Evolutionary conservation across 371 early-diverging fungal species (phyloP), one percentile per base, ranked within the genome.

Genomic region (Entomophthora muscae): DNA sequence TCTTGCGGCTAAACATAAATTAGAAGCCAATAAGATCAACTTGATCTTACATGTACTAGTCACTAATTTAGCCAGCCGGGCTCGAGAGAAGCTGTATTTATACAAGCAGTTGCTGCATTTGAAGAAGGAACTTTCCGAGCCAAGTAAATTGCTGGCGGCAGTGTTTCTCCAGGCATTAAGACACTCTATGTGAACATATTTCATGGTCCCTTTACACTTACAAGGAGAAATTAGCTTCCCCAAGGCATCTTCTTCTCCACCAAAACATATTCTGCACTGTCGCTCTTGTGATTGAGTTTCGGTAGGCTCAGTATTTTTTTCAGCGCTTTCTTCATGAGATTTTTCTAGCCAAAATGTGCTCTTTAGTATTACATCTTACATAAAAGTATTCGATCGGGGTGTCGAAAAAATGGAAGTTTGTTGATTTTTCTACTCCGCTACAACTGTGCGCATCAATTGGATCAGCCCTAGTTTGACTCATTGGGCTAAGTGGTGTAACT

Each of bases 141-240:
- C 31, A 33, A 12, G 21, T 3, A 23, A 2, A 30, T 51, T 33
- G 31, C 58, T 64, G 58, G 52, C 51, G 29, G 59, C 33, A 32
- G 33, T 28, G n/a, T 62, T 42, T 57, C 68, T 29, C 68, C 68
- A 68, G 21, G 26, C n/a, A 55, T 68, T 66, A 42, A 68, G 54
- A 60, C 68, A 68, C 42, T 63, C 64, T n/a, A 65, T 31, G 53
- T 68, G 68, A 22, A 68, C 68, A 23, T 68, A 66, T 54, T 65
- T 51, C 71, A 73, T 73, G 22, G 72, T 73, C 2, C 75, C 75
- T 62, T 75, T 75, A 67, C 75, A 75, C 10, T 68, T 63, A 63
- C 75, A 75, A 1, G 75, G 75, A 3, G 75, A 73, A 23, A 75
- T 75, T 7, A 75, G 63, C 24, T 65, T 66, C 17, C 73, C 75